Evolutionary conservation across 345 rosid species (phyloP).

Genomic region (Murraya koenigii): DNA sequence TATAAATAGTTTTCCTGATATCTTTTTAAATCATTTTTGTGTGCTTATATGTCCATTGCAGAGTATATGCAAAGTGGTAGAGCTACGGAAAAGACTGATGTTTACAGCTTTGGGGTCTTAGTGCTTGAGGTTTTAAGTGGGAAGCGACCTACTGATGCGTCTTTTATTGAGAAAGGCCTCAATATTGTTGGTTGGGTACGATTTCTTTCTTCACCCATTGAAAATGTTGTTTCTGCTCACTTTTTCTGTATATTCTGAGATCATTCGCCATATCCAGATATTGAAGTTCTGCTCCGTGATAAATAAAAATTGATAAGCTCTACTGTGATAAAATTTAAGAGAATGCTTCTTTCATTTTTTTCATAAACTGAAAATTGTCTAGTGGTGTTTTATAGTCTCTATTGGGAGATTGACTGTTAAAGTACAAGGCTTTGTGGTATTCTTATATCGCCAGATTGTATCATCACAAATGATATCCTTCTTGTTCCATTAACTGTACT

Average conservation of each 20-base stretch:
- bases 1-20: not conserved
- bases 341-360: not conserved
- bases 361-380: not conserved
- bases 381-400: not conserved
- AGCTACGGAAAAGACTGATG: slow-evolving; percentile 98
- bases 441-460: not conserved
- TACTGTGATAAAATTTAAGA: not conserved
- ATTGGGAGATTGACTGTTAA: not conserved
- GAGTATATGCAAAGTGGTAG: slow-evolving; percentile 99
- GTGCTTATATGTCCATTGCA: slow-evolving; percentile 29
- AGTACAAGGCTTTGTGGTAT: not conserved
- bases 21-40: slow-evolving; percentile 1
- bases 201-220: not conserved
- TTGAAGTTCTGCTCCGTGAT: not conserved
- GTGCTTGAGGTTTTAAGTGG: slow-evolving; percentile 95
- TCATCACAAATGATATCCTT: not conserved
- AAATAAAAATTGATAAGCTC: not conserved
- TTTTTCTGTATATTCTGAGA: not conserved
- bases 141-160: slow-evolving; percentile 95
- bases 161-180: slow-evolving; percentile 94
- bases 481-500: not conserved
- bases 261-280: not conserved
- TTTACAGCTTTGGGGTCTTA: slow-evolving; percentile 90
- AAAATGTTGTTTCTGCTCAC: not conserved
- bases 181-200: slow-evolving; percentile 99